Evolutionary conservation across 768 basidiomycete genomes (phyloP).

Genomic region (Trametes maxima): DNA sequence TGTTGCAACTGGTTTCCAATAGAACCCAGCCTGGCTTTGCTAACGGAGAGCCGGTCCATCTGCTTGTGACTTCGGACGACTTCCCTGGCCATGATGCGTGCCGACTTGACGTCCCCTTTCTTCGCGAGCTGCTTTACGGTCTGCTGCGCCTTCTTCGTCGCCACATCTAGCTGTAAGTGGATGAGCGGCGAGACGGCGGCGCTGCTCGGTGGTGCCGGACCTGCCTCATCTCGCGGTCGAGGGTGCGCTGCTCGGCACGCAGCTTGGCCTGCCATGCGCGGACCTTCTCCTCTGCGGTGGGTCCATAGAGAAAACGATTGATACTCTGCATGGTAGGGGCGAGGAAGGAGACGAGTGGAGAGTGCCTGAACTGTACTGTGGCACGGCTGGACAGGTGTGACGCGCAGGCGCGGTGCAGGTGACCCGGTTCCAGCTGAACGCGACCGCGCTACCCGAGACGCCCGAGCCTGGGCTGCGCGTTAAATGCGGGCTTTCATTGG

Average conservation of each 20-base stretch:
- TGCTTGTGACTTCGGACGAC: constrained; percentile 95
- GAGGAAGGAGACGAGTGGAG: constrained; percentile 8
- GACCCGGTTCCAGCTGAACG: neutral
- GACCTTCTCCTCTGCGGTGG: constrained; percentile 93
- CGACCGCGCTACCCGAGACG: neutral
- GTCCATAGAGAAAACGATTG: constrained; percentile 94
- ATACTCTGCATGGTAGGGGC: constrained; percentile 70
- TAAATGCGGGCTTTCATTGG: too few species aligned
- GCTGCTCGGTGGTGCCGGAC: constrained; percentile 48
- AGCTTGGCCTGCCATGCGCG: constrained; percentile 90
- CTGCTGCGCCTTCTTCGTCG: constrained; percentile 75
- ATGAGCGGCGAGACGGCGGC: constrained; percentile 15
- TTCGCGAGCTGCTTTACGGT: constrained; percentile 87
- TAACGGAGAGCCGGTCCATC: constrained; percentile 87
- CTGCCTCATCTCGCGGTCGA: constrained; percentile 97
- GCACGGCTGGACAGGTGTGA: constrained; percentile 1
- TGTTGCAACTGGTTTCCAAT: constrained; percentile 88
- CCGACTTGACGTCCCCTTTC: constrained; percentile 92
- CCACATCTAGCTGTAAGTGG: constrained; percentile 68
- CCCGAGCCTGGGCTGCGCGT: neutral
- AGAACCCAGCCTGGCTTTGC: constrained; percentile 90
- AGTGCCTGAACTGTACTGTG: constrained; percentile 3
- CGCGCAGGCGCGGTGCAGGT: constrained; percentile 23
- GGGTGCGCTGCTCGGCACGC: constrained; percentile 73
- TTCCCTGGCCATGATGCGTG: constrained; percentile 89